Evolutionary conservation across 2,329 filamentous ascomycete species (phyloP).

Genomic region (Aspergillus brasiliensis): DNA sequence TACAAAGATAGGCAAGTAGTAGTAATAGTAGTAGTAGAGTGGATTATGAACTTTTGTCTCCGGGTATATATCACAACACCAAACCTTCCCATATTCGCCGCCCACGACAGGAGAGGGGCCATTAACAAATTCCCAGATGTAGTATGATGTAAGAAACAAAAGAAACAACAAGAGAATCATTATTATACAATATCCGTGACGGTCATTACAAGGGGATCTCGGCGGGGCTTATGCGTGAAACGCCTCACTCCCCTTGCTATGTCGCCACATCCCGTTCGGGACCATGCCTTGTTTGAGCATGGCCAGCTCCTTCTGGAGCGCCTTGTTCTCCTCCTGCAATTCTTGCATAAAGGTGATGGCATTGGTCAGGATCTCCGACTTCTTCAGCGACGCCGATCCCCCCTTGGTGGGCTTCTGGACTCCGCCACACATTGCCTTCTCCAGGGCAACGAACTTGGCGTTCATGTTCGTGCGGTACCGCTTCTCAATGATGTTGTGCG

Average conservation of each 20-base stretch:
- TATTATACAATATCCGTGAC: constrained; percentile 13
- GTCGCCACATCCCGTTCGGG: constrained; percentile 28
- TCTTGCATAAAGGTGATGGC: constrained; percentile 40
- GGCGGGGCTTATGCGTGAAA: constrained; percentile 2
- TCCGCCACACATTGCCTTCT: constrained; percentile 37
- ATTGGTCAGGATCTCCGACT: constrained; percentile 41
- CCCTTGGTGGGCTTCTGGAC: constrained; percentile 28
- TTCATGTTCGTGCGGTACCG: constrained; percentile 48
- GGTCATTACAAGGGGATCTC: constrained; percentile 3
- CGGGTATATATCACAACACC: constrained; percentile 9
- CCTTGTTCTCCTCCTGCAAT: constrained; percentile 38
- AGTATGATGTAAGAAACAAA: neutral
- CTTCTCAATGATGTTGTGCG: constrained; percentile 47
- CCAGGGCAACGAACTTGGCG: constrained; percentile 44
- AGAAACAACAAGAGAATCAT: neutral
- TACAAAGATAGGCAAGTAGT: neutral
- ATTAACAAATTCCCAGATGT: neutral
- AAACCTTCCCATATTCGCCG: constrained; percentile 1
- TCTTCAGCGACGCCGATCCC: constrained; percentile 39
- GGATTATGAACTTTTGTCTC: constrained; percentile 11
- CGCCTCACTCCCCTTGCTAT: constrained; percentile 14
- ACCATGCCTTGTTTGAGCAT: constrained; percentile 33
- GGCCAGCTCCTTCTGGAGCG: constrained; percentile 35
- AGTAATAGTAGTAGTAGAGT: neutral
- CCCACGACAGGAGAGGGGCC: constrained; percentile 10